Evolutionary conservation across 2,329 filamentous ascomycete species (phyloP).

Genomic region (Botryotinia calthae): DNA sequence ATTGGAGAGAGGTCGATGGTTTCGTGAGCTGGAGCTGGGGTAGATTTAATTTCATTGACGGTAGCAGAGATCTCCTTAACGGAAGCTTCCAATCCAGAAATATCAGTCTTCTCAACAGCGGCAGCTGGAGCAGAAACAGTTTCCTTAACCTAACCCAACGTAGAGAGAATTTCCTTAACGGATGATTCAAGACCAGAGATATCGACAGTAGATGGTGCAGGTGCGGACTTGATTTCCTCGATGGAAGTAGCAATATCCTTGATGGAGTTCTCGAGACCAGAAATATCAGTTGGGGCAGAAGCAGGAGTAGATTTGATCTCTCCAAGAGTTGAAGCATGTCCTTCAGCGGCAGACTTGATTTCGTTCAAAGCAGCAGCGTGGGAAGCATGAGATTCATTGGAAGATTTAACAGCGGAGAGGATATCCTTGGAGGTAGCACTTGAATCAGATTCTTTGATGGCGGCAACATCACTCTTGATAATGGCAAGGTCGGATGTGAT

Average conservation of each 20-base stretch:
- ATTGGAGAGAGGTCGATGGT: constrained; percentile 26
- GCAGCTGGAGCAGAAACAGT: constrained; percentile 23
- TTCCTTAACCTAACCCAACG: constrained; percentile 23
- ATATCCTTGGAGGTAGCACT: constrained; percentile 27
- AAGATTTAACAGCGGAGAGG: constrained; percentile 27
- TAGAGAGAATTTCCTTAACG: constrained; percentile 26
- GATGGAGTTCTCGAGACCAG: constrained; percentile 17
- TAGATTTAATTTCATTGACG: constrained; percentile 27
- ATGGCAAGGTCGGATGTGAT: constrained; percentile 30
- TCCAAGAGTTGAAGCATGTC: constrained; percentile 22
- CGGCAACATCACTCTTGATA: constrained; percentile 33
- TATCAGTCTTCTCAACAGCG: constrained; percentile 23
- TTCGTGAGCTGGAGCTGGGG: constrained; percentile 23
- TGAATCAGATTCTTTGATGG: constrained; percentile 26
- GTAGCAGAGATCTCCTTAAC: constrained; percentile 18
- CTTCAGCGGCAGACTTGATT: constrained; percentile 27
- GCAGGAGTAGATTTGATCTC: constrained; percentile 23
- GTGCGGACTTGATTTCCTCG: constrained; percentile 20
- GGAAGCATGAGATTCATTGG: constrained; percentile 31
- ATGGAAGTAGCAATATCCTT: constrained; percentile 24
- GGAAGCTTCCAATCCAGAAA: constrained; percentile 24
- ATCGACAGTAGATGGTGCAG: constrained; percentile 25
- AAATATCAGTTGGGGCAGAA: constrained; percentile 26
- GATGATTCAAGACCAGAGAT: constrained; percentile 24
- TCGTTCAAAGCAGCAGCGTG: constrained; percentile 27